Percentiles rank a stretch among this genome's conserved stretches.
These are phyloP conservation scores for Gonium pectorale DNA, from an alignment of 139 green algal genomes.

Conservation along the genomic window DNA sequence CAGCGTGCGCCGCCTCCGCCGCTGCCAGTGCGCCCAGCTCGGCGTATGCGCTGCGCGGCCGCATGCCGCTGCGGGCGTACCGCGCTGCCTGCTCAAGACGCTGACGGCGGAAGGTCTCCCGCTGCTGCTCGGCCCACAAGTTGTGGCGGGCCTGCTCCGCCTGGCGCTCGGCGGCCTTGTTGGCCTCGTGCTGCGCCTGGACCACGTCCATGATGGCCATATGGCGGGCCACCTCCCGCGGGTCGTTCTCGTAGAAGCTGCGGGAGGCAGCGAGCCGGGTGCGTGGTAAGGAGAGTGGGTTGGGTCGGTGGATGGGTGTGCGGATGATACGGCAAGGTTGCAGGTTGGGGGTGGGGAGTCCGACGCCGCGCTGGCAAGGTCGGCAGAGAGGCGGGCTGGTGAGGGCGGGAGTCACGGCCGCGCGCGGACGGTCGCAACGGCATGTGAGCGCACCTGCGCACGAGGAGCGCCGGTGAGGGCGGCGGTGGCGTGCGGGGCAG, in stretches of 20 bases:
- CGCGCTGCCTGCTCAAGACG: constrained; percentile 43
- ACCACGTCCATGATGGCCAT: constrained; percentile 40
- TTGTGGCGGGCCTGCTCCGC: constrained; percentile 36
- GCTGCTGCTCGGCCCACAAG: constrained; percentile 50
- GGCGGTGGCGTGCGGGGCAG: too few species aligned
- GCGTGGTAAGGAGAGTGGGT: neutral
- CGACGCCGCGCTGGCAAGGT: too few species aligned
- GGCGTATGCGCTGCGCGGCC: constrained; percentile 36
- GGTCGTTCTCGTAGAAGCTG: constrained; percentile 57
- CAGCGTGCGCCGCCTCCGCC: constrained; percentile 12
- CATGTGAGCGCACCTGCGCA: too few species aligned
- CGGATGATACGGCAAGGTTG: too few species aligned
- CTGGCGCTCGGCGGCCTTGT: constrained; percentile 32
- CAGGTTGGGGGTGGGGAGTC: too few species aligned
- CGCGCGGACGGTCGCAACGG: too few species aligned
- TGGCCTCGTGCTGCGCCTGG: constrained; percentile 25
- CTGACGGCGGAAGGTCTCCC: constrained; percentile 55
- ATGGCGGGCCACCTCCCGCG: constrained; percentile 44
- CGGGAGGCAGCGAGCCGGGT: neutral
- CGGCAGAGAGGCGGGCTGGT: too few species aligned
- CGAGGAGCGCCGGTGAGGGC: too few species aligned
- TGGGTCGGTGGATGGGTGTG: neutral
- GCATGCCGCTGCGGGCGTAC: constrained; percentile 48
- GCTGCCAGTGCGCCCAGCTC: constrained; percentile 28
- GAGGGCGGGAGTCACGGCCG: too few species aligned